A percentile compares a stretch with the other conserved stretches of the same genome.
phyloP scores from a whole-genome alignment of 768 basidiomycete genomes.

The Xanthoconium purpureum region DNA sequence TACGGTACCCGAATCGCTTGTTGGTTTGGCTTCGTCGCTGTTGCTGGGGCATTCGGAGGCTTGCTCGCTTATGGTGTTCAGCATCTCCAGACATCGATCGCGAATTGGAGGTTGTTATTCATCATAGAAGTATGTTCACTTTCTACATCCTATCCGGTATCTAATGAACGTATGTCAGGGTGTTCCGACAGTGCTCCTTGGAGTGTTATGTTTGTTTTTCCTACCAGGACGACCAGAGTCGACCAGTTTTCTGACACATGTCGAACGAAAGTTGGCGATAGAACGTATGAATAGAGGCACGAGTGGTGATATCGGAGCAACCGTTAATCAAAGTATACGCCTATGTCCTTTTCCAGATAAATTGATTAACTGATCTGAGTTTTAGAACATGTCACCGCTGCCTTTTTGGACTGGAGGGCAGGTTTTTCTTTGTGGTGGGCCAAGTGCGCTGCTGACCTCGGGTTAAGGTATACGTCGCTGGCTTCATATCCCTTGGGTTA shows the following conservation, averaged over 20 bases:
- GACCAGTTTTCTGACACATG: conserved; percentile 4
- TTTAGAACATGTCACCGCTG: conserved; percentile 43
- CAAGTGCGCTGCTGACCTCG: conserved; percentile 9
- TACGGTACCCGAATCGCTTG: conserved; percentile 46
- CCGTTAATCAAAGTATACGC: conserved; percentile 38
- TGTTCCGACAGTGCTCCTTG: conserved; percentile 41
- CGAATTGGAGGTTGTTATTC: conserved; percentile 12
- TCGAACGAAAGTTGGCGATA: too few relatives aligned
- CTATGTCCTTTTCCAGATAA: background rate
- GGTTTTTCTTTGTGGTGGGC: conserved; percentile 2
- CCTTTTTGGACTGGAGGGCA: conserved; percentile 47
- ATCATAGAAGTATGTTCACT: conserved; percentile 23
- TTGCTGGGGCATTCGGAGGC: conserved; percentile 55
- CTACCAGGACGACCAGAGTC: conserved; percentile 34
- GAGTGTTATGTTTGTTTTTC: conserved; percentile 28
- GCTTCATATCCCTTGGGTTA: conserved; percentile 46
- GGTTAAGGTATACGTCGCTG: conserved; percentile 39
- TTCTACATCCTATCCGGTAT: background rate
- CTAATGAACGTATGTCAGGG: conserved; percentile 44
- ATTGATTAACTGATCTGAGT: background rate
- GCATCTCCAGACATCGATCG: conserved; percentile 35
- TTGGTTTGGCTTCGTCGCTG: conserved; percentile 54
- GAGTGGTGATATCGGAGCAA: conserved; percentile 39
- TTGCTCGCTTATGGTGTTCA: conserved; percentile 54
- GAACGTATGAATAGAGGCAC: conserved; percentile 31